phyloP scores from a whole-genome alignment of 2,329 filamentous ascomycete species.

The Emergomyces orientalis region DNA sequence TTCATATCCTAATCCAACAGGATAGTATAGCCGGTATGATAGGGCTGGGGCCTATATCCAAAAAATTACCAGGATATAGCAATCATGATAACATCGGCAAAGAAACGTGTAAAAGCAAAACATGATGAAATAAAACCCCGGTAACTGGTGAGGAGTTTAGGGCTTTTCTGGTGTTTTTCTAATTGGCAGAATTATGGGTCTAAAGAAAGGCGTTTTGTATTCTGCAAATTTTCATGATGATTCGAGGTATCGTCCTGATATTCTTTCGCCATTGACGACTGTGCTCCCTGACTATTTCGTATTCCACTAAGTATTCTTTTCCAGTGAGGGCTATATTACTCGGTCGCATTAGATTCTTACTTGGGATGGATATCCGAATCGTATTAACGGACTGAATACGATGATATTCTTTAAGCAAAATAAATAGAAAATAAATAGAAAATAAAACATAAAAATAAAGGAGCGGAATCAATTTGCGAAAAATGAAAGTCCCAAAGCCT shows the following conservation, averaged over 20 bases:
- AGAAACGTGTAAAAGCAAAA: background rate
- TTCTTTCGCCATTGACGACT: background rate
- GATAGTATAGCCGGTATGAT: constrained; percentile 11
- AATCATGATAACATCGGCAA: background rate
- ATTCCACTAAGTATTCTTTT: background rate
- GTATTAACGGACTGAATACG: background rate
- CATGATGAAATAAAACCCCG: background rate
- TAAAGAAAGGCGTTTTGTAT: background rate
- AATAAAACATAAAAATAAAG: background rate
- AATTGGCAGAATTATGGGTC: background rate
- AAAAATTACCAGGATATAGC: constrained; percentile 1
- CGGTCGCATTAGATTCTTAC: background rate
- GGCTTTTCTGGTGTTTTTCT: background rate
- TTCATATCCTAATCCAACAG: background rate
- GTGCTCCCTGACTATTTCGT: background rate
- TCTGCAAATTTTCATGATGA: background rate
- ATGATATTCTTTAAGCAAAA: background rate
- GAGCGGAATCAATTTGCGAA: background rate
- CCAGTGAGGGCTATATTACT: background rate
- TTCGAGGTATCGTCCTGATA: background rate
- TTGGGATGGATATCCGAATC: too few species aligned
- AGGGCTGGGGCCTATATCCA: constrained; percentile 11
- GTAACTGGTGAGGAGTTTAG: background rate
- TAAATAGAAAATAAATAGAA: background rate
- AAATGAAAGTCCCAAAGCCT: background rate